Percentiles rank a stretch among this genome's conserved stretches.
Conservation (phyloP, 345 rosid genomes). For the Adansonia digitata region DNA sequence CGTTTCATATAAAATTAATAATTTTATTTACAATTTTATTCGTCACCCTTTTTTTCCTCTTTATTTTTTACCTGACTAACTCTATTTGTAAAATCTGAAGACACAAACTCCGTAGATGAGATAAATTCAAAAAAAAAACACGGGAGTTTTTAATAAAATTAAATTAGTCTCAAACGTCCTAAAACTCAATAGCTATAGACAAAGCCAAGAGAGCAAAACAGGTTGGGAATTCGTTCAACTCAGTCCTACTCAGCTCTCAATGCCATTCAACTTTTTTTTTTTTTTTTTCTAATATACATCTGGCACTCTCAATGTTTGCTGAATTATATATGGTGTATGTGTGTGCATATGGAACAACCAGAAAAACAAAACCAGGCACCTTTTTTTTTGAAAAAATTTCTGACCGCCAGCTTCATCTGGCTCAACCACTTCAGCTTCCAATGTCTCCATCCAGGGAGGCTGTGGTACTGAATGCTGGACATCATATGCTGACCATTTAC, state of each 20-base stretch:
- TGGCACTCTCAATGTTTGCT: background rate
- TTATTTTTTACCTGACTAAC: too few species aligned
- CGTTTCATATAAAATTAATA: too few species aligned
- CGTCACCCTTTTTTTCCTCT: too few species aligned
- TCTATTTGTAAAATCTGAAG: too few species aligned
- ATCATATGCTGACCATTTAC: conserved; percentile 63
- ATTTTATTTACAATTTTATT: too few species aligned
- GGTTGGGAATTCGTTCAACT: background rate
- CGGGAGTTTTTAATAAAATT: too few species aligned
- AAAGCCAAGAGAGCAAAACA: background rate
- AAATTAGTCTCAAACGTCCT: too few species aligned
- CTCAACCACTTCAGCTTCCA: conserved; percentile 86
- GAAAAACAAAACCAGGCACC: background rate
- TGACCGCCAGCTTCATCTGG: conserved; percentile 53
- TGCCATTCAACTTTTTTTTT: background rate
- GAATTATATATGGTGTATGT: background rate
- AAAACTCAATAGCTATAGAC: too few species aligned
- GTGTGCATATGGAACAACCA: background rate
- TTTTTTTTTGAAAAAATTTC: too few species aligned
- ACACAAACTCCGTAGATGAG: too few species aligned
- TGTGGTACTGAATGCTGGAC: conserved; percentile 21
- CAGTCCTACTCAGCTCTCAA: background rate
- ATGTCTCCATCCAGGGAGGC: conserved; percentile 31
- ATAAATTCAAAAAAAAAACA: too few species aligned
- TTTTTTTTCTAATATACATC: too few species aligned